Base-by-base conservation (phyloP, 768 basidiomycete species). In the Kondoa malvinella region DNA sequence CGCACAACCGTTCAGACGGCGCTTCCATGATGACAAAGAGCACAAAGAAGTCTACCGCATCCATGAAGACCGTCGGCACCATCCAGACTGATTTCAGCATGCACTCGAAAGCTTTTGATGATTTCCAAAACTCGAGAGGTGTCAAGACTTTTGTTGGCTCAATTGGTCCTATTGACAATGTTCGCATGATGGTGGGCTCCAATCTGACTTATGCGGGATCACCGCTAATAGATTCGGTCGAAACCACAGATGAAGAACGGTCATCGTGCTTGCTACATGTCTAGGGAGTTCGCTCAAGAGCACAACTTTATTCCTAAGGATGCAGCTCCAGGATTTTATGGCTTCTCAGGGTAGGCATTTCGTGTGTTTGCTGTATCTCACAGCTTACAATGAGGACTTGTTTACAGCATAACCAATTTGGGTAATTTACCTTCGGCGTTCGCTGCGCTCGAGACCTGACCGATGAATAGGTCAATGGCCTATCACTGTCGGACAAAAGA, bases 261-360 rank as follows among this genome's bases (percentile, higher is more conserved):
- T 21, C 87, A 97, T 77, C 82, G 90, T 16, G 86, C 92, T 73
- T 92, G 96, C 64, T 99, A 99, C 78, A 87, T 99, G 68, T 95
- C 92, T 15, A 83, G 95, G 66, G 86, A 87, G 75, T 99, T 97
- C 74, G 95, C 95, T 1, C 79, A 85, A 70, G 82, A 85, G 71
- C 84, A 95, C 75, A 87, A 86, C 1, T 90, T 99, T 76, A 87
- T 96, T 67, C 89, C 90, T 1, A 79, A 81, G 26, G 89, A 92
- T 71, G 87, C 91, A 67, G 84, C 85, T 0, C 91, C 89, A 4
- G 95, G 95, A 3, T 83, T 86, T 69, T 91, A 92, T 73, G 94
- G 95, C n/a, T 99, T 96, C 75, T 83, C 85, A 4, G 92, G 94
- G 1, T 25, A 71, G 73, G 25, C 59, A 16, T 29, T 59, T 29